phyloP scores from a whole-genome alignment of 768 basidiomycete genomes.

The Lanmaoa pseudosensibilis region DNA sequence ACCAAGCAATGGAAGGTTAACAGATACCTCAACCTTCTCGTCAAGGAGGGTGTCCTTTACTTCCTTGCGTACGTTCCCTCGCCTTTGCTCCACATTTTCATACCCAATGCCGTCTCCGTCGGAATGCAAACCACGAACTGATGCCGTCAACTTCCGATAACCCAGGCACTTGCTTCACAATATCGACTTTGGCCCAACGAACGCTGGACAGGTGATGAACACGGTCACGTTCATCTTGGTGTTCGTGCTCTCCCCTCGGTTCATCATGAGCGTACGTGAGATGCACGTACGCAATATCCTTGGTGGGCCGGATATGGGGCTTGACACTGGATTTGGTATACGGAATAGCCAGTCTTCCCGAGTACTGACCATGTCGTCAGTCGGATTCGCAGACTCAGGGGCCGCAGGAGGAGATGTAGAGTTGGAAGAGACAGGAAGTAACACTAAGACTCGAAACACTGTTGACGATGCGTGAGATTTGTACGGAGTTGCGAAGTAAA shows the following conservation, averaged over 20 bases:
- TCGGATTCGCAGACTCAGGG: too few species aligned
- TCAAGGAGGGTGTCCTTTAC: too few species aligned
- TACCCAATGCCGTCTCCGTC: too few species aligned
- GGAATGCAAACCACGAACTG: not conserved
- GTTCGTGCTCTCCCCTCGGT: slow-evolving; percentile 18
- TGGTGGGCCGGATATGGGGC: not conserved
- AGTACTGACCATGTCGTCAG: not conserved
- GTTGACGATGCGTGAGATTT: not conserved
- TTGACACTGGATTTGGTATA: slow-evolving; percentile 20
- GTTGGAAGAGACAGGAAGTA: not conserved
- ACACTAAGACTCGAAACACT: too few species aligned
- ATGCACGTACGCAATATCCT: not conserved
- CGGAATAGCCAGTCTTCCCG: not conserved
- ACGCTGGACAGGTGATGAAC: not conserved
- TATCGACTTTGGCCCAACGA: slow-evolving; percentile 5
- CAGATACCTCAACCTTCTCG: too few species aligned
- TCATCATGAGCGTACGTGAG: slow-evolving; percentile 20
- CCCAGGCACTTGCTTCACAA: slow-evolving; percentile 16
- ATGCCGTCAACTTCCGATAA: not conserved
- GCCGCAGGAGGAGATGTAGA: not conserved
- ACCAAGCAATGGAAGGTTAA: too few species aligned
- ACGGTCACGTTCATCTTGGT: not conserved
- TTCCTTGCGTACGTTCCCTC: slow-evolving; percentile 18
- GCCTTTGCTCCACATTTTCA: too few species aligned
- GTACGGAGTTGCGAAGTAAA: not conserved